phyloP scores from a whole-genome alignment of 2,329 filamentous ascomycete species.

The Aureobasidium sp. region DNA sequence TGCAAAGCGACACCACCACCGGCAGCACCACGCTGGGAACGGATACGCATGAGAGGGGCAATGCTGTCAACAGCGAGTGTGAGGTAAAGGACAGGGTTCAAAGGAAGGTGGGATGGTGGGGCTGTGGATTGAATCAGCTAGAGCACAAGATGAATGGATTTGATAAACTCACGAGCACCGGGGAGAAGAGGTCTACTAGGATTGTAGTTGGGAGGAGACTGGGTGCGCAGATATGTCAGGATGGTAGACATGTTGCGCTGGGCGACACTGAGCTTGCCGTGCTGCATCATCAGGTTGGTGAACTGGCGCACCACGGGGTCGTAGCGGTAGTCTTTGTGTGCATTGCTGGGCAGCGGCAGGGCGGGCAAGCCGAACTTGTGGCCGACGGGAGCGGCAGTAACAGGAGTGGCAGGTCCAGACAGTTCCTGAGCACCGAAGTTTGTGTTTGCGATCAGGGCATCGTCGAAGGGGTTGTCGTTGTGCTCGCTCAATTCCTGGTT shows the following conservation, averaged over 20 bases:
- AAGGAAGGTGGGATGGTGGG: constrained; percentile 68
- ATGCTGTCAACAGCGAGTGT: constrained; percentile 87
- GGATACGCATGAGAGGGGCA: constrained; percentile 76
- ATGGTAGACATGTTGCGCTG: constrained; percentile 84
- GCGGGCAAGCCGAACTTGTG: constrained; percentile 70
- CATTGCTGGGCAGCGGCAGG: constrained; percentile 52
- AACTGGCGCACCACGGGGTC: constrained; percentile 78
- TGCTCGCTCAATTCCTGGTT: constrained; percentile 18
- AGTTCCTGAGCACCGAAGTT: not conserved
- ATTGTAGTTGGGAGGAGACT: constrained; percentile 67
- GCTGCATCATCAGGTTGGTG: constrained; percentile 80
- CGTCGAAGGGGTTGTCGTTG: not conserved
- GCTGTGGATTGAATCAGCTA: constrained; percentile 33
- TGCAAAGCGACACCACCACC: constrained; percentile 63
- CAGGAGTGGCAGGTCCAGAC: not conserved
- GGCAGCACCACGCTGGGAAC: constrained; percentile 63
- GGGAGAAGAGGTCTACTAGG: constrained; percentile 63
- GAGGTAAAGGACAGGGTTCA: constrained; percentile 84
- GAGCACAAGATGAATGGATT: not conserved
- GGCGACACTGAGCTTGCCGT: constrained; percentile 85
- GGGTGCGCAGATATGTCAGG: constrained; percentile 74
- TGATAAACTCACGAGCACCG: constrained; percentile 38
- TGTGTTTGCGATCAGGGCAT: not conserved
- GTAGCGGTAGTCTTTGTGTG: constrained; percentile 70
- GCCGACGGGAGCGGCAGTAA: constrained; percentile 23